A percentile compares a stretch with the other conserved stretches of the same genome.
phyloP scores from a whole-genome alignment of 2,329 filamentous ascomycete genomes.

The Geoglossum cookeanum region DNA sequence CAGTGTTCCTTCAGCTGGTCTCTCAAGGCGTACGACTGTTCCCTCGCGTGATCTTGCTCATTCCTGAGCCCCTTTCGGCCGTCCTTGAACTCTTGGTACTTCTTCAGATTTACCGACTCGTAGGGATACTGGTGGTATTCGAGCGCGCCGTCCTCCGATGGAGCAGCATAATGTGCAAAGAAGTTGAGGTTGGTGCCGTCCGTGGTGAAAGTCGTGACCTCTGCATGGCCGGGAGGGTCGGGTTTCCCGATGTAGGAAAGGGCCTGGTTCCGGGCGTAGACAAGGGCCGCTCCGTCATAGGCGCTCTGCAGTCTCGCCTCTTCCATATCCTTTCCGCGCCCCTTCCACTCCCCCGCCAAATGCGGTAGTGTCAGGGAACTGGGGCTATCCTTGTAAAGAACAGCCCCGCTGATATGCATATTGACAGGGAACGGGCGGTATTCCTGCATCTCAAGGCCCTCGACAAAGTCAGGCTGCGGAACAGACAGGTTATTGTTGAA shows the following conservation, averaged over 20 bases:
- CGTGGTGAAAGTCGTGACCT: conserved; percentile 10
- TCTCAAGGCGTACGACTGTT: not conserved
- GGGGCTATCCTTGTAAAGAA: not conserved
- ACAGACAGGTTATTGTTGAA: conserved; percentile 15
- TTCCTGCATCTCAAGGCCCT: conserved; percentile 11
- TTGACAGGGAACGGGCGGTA: conserved; percentile 8
- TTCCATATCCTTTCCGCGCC: conserved; percentile 3
- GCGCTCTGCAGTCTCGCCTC: conserved; percentile 7
- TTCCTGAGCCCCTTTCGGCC: conserved; percentile 8
- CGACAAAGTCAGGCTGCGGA: conserved; percentile 15
- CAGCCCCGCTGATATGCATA: not conserved
- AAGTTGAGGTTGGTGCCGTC: conserved; percentile 9
- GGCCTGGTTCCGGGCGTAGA: conserved; percentile 10
- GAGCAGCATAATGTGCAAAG: conserved; percentile 4
- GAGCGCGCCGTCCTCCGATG: conserved; percentile 7
- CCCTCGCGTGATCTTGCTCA: conserved; percentile 6
- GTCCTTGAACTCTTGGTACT: conserved; percentile 9
- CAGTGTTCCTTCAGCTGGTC: not conserved
- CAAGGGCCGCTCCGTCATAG: conserved; percentile 10
- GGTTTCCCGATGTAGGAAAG: conserved; percentile 7
- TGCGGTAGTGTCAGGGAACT: conserved; percentile 5
- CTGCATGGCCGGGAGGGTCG: conserved; percentile 7
- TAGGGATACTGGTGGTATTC: conserved; percentile 9
- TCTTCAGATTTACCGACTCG: conserved; percentile 7
- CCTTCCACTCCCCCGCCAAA: conserved; percentile 9